Evolutionary conservation across 83 land plant species (phyloP).

Genomic region (Picea engelmannii): DNA sequence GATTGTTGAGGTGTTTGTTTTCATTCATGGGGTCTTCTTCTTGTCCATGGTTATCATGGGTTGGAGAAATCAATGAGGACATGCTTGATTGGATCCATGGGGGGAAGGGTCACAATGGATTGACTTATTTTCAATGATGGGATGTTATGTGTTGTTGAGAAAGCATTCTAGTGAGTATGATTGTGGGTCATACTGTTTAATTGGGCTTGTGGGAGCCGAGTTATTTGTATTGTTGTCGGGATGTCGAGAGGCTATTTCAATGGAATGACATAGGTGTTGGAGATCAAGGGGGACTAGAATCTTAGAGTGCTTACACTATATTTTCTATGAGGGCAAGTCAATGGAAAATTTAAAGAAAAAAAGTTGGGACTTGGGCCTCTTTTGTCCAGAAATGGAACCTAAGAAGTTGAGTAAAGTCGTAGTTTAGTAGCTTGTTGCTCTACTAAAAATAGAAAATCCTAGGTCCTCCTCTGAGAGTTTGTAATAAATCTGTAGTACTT

Average conservation of each 20-base stretch:
- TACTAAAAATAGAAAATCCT: no score
- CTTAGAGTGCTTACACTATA: constrained; percentile 62
- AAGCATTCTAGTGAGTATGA: constrained; percentile 76
- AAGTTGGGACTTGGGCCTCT: neutral
- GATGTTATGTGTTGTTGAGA: constrained; percentile 85
- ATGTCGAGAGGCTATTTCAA: constrained; percentile 74
- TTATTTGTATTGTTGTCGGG: constrained; percentile 93
- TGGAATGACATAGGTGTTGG: constrained; percentile 87
- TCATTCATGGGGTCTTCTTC: constrained; percentile 94
- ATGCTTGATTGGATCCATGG: constrained; percentile 88
- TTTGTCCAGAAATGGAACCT: neutral
- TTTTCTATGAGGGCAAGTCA: constrained; percentile 17
- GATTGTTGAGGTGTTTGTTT: constrained; percentile 75
- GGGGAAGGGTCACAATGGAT: constrained; percentile 33
- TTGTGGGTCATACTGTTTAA: constrained; percentile 98
- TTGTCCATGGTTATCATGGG: constrained; percentile 66
- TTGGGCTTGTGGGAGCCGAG: constrained; percentile 70
- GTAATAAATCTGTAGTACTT: no score
- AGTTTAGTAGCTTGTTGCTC: neutral
- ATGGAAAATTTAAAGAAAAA: neutral
- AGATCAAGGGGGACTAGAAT: constrained; percentile 58
- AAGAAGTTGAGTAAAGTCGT: constrained; percentile 3
- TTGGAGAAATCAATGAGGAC: constrained; percentile 83
- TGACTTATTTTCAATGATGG: constrained; percentile 46
- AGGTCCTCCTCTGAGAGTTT: no score